These are phyloP conservation scores for Globisporangium radiosum DNA, from an alignment of 352 stramenopile genomes.

Conservation along the genomic window DNA sequence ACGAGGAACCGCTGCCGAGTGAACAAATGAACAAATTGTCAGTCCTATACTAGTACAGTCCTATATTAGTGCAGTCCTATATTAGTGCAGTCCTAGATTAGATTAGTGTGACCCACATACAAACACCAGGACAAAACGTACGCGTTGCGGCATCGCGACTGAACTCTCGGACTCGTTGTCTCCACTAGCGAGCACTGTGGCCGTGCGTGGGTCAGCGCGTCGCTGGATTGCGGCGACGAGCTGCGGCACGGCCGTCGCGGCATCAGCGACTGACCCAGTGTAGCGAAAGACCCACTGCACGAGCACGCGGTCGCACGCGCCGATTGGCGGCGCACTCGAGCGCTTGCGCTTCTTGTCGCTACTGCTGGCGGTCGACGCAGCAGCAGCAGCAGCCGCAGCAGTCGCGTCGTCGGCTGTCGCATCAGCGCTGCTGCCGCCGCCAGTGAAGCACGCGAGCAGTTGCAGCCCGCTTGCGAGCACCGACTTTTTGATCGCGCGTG, in stretches of 20 bases:
- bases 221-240: constrained; percentile 37
- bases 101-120: no score
- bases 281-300: constrained; percentile 49
- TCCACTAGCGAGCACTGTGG: not conserved
- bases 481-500: constrained; percentile 10
- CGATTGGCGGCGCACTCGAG: not conserved
- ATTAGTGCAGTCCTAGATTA: not conserved
- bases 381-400: not conserved
- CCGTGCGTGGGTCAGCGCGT: constrained; percentile 28
- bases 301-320: constrained; percentile 18
- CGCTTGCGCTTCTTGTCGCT: constrained; percentile 13
- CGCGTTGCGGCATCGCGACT: constrained; percentile 18
- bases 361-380: no score
- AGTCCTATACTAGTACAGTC: constrained; percentile 2
- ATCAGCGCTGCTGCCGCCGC: not conserved
- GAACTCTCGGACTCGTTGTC: not conserved
- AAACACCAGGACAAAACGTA: constrained; percentile 9
- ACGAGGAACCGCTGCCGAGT: constrained; percentile 18
- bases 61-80: not conserved
- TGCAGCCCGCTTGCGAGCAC: constrained; percentile 8
- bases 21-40: constrained; percentile 23
- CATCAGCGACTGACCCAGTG: constrained; percentile 15
- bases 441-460: constrained; percentile 9
- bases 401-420: not conserved
- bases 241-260: constrained; percentile 21